Percentiles rank a stretch among this genome's conserved stretches.
Conservation (phyloP, 2,329 filamentous ascomycete species). For the Sclerotinia spermophila region DNA sequence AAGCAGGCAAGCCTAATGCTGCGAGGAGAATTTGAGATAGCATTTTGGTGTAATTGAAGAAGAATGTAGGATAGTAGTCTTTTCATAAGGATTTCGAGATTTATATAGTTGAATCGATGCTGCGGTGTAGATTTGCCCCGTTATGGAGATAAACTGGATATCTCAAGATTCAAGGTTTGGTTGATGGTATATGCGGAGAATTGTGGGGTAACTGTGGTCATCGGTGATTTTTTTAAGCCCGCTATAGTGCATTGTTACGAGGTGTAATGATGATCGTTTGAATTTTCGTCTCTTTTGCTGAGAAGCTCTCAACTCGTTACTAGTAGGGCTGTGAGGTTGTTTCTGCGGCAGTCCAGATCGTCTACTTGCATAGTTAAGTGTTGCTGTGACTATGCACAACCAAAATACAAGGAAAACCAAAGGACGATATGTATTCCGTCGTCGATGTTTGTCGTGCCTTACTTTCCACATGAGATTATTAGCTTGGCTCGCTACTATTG, state of each 20-base stretch:
- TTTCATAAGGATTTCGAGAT: not conserved
- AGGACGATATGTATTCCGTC: too few relatives aligned
- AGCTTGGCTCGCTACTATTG: too few relatives aligned
- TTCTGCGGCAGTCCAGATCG: too few relatives aligned
- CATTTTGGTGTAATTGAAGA: not conserved
- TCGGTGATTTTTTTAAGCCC: not conserved
- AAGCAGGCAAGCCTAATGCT: not conserved
- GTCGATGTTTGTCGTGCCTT: too few relatives aligned
- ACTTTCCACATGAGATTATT: too few relatives aligned
- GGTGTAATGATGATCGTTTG: not conserved
- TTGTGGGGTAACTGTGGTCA: slow-evolving; percentile 2
- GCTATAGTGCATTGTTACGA: not conserved
- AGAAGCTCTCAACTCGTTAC: too few relatives aligned
- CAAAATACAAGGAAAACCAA: too few relatives aligned
- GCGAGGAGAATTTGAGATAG: slow-evolving; percentile 2
- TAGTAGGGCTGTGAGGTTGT: too few relatives aligned
- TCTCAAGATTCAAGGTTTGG: not conserved
- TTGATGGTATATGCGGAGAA: not conserved
- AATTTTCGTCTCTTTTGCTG: too few relatives aligned
- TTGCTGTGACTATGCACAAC: too few relatives aligned
- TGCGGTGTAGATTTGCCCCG: not conserved
- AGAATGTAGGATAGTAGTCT: not conserved
- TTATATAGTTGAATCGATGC: not conserved
- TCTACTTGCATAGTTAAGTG: too few relatives aligned
- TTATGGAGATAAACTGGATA: not conserved